Conservation (phyloP, 805 yeast genomes). For the Candida montana region DNA sequence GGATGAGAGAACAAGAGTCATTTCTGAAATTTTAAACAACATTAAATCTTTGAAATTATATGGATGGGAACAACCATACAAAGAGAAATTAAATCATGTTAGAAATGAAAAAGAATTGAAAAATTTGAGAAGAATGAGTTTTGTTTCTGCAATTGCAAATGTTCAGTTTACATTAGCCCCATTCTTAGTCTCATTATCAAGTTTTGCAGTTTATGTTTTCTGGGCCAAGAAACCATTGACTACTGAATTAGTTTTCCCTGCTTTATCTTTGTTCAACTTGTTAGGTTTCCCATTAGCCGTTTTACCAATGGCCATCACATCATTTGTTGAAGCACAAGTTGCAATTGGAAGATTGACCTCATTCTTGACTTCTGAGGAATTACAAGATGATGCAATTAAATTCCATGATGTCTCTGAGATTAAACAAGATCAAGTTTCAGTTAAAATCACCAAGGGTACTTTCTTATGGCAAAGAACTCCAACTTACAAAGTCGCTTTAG, state of each 20-base stretch:
- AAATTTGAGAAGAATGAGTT: constrained; percentile 70
- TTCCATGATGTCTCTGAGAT: constrained; percentile 40
- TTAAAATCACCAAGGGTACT: constrained; percentile 58
- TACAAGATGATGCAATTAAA: constrained; percentile 72
- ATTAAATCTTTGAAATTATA: constrained; percentile 89
- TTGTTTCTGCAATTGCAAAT: constrained; percentile 60
- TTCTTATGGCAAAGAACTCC: constrained; percentile 77
- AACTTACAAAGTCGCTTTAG: constrained; percentile 60
- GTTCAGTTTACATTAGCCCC: constrained; percentile 87
- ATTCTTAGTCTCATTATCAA: constrained; percentile 79
- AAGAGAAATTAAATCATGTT: constrained; percentile 64
- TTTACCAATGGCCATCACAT: constrained; percentile 84
- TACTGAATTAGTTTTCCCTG: constrained; percentile 90
- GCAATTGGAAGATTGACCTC: constrained; percentile 69
- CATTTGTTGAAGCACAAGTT: constrained; percentile 84
- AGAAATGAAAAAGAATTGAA: constrained; percentile 84
- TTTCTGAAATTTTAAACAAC: constrained; percentile 83
- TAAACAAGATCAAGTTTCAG: constrained; percentile 58
- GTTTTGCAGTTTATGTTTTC: constrained; percentile 76
- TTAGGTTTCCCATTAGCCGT: constrained; percentile 88
- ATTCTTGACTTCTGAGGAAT: constrained; percentile 70
- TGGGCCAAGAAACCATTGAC: constrained; percentile 60
- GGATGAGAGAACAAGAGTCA: constrained; percentile 86
- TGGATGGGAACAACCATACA: constrained; percentile 92
- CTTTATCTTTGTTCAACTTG: constrained; percentile 81